phyloP scores from a whole-genome alignment of 2,329 filamentous ascomycete species.

The Xylaria sp. region DNA sequence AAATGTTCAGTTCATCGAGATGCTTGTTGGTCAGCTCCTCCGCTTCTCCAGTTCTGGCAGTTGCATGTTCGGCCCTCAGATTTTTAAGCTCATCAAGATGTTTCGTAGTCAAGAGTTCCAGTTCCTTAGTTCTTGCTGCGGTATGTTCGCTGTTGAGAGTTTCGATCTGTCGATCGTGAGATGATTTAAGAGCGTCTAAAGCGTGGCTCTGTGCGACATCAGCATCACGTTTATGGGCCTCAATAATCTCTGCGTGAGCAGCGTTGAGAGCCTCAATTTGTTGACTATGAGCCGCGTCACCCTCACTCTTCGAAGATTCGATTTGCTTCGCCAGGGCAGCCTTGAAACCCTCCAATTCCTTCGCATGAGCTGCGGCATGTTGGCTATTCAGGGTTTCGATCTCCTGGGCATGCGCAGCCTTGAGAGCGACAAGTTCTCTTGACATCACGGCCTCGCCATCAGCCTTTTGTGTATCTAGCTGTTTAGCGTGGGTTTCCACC shows the following conservation, averaged over 20 bases:
- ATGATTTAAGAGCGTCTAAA: slow-evolving; percentile 45
- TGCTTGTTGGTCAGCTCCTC: slow-evolving; percentile 36
- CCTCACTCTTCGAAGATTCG: slow-evolving; percentile 48
- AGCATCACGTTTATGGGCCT: slow-evolving; percentile 47
- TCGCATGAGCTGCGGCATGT: slow-evolving; percentile 45
- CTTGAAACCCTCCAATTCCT: slow-evolving; percentile 48
- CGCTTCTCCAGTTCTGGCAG: slow-evolving; percentile 37
- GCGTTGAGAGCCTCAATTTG: slow-evolving; percentile 48
- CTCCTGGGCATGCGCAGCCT: slow-evolving; percentile 45
- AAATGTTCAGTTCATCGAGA: slow-evolving; percentile 37
- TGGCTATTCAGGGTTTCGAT: slow-evolving; percentile 45
- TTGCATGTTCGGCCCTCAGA: slow-evolving; percentile 40
- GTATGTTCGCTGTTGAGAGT: slow-evolving; percentile 44
- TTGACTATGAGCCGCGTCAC: slow-evolving; percentile 44
- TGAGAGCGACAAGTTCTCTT: slow-evolving; percentile 45
- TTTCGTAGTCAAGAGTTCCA: slow-evolving; percentile 39
- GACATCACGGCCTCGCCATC: slow-evolving; percentile 42
- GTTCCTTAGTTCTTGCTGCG: slow-evolving; percentile 40
- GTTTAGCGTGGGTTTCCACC: slow-evolving; percentile 41
- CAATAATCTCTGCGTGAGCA: slow-evolving; percentile 47
- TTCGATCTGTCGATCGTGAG: slow-evolving; percentile 45
- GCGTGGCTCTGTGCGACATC: slow-evolving; percentile 43
- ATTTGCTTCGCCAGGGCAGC: slow-evolving; percentile 48
- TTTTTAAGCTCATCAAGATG: slow-evolving; percentile 43
- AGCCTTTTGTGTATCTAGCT: slow-evolving; percentile 44